Evolutionary conservation across 495 filamentous ascomycete genomes (phyloP).

Genomic region (Talaromyces nanjingensis): DNA sequence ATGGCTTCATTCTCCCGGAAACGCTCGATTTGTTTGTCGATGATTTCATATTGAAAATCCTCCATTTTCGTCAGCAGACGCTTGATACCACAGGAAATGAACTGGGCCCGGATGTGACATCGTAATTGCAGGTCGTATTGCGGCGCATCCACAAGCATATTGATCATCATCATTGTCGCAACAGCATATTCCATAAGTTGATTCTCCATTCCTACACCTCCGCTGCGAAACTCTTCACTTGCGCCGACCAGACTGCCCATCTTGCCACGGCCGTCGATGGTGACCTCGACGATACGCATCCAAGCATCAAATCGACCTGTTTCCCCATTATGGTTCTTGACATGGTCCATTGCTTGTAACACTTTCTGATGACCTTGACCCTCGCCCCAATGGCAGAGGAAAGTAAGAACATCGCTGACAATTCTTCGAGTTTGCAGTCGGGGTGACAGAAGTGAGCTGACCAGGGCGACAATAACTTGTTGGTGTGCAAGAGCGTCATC

Average conservation of each 20-base stretch:
- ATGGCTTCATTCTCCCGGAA: constrained; percentile 93
- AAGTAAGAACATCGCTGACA: constrained; percentile 93
- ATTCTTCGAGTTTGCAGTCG: constrained; percentile 89
- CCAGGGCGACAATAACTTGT: constrained; percentile 80
- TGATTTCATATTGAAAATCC: constrained; percentile 94
- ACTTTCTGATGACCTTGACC: constrained; percentile 95
- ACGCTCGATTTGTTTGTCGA: constrained; percentile 95
- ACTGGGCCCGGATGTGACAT: constrained; percentile 91
- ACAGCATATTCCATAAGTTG: constrained; percentile 98
- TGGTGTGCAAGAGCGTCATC: constrained; percentile 93
- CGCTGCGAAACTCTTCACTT: constrained; percentile 93
- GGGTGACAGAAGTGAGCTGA: constrained; percentile 79
- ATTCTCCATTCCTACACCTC: constrained; percentile 98
- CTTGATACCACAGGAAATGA: constrained; percentile 92
- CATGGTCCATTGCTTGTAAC: constrained; percentile 83
- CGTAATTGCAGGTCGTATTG: constrained; percentile 84
- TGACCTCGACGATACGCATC: constrained; percentile 98
- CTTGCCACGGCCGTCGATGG: constrained; percentile 93
- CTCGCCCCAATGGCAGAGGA: constrained; percentile 92
- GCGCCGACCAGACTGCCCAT: constrained; percentile 97
- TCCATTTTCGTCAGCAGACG: constrained; percentile 96
- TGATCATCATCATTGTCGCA: constrained; percentile 88
- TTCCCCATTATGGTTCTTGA: constrained; percentile 84
- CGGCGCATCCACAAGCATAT: constrained; percentile 91
- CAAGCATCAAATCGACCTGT: constrained; percentile 96